Evolutionary conservation across 257 asterid species (phyloP).

Genomic region (Nicotiana otophora): DNA sequence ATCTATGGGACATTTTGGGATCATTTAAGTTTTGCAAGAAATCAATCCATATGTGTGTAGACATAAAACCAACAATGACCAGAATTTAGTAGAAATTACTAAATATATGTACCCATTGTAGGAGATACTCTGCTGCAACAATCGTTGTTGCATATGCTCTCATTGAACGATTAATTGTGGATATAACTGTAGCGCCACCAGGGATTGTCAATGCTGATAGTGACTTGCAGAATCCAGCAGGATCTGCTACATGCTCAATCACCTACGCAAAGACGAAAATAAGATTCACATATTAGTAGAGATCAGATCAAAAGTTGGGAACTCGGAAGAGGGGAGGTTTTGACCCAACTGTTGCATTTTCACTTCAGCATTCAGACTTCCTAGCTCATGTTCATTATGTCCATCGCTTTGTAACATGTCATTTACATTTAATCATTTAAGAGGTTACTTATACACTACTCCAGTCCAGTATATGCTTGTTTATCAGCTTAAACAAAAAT

Average conservation of each 20-base stretch:
- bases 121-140: constrained; percentile 64
- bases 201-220: constrained; percentile 62
- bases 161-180: constrained; percentile 88
- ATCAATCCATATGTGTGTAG: background rate
- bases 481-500: background rate
- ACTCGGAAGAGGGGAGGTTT: background rate
- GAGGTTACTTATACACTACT: background rate
- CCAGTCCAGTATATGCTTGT: background rate
- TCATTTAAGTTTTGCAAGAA: background rate
- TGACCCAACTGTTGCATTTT: background rate
- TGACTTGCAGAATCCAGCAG: constrained; percentile 85
- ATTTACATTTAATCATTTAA: background rate
- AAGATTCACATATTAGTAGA: background rate
- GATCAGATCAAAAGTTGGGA: background rate
- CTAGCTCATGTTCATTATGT: background rate
- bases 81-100: background rate
- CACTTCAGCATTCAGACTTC: background rate
- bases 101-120: constrained; percentile 64
- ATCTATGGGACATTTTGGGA: background rate
- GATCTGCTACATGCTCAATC: constrained; percentile 92
- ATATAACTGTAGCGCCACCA: constrained; percentile 76
- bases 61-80: background rate
- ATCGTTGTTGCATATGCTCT: constrained; percentile 92
- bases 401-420: background rate
- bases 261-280: constrained; percentile 41